A percentile compares a stretch with the other conserved stretches of the same genome.
These are phyloP conservation scores for Isoetes taiwanensis DNA, from an alignment of 75 land plant genomes.

Conservation along the genomic window DNA sequence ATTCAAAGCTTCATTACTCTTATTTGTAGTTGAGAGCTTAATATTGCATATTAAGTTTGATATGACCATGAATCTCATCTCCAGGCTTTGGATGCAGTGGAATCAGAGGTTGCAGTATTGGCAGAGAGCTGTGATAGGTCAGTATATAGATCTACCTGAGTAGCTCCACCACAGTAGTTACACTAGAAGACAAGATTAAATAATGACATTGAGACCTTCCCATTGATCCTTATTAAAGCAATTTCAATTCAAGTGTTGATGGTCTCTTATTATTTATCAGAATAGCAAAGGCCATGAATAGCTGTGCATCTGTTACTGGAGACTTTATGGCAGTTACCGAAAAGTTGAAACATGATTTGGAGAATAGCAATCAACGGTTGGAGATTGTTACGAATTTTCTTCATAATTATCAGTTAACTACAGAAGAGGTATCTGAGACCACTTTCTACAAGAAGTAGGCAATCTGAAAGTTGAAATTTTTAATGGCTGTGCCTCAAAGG, in stretches of 20 bases:
- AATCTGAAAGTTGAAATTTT: not conserved
- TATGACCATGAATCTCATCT: not conserved
- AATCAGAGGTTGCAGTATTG: conserved; percentile 63
- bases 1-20: not conserved
- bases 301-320: conserved; percentile 67
- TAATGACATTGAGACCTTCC: too few relatives aligned
- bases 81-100: conserved; percentile 84
- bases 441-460: not conserved
- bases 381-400: conserved; percentile 83
- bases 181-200: too few relatives aligned
- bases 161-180: too few relatives aligned
- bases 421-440: conserved; percentile 55
- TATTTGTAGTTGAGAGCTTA: not conserved
- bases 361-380: conserved; percentile 69
- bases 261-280: conserved; percentile 32
- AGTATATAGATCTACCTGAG: too few relatives aligned
- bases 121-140: conserved; percentile 81
- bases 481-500: not conserved
- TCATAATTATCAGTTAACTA: conserved; percentile 87
- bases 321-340: conserved; percentile 86
- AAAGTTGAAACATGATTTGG: conserved; percentile 80
- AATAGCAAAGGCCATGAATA: conserved; percentile 71
- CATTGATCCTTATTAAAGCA: too few relatives aligned
- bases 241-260: too few relatives aligned
- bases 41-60: not conserved